These are phyloP conservation scores for Rosa chinensis DNA, from an alignment of 306 rosid species.

Conservation along the genomic window DNA sequence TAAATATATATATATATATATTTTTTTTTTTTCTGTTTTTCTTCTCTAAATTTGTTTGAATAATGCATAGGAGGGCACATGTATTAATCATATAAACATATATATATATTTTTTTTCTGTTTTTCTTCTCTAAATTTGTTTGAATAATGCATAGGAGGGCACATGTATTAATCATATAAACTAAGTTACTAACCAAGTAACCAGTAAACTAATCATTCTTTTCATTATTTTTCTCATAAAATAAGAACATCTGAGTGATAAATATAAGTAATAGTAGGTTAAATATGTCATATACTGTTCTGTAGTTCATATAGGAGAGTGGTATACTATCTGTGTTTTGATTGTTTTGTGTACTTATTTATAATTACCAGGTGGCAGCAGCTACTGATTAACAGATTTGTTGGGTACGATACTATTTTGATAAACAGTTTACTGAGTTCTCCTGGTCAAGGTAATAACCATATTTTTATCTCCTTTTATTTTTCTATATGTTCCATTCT, in stretches of 20 bases:
- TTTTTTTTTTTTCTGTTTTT: not conserved
- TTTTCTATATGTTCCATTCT: not conserved
- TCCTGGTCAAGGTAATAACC: conserved; percentile 83
- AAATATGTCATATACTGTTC: not conserved
- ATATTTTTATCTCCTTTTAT: not conserved
- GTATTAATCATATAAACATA: too few species aligned
- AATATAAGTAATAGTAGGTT: not conserved
- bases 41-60: not conserved
- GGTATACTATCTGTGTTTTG: conserved; percentile 10
- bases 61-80: not conserved
- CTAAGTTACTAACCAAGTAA: not conserved
- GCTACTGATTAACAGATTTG: conserved; percentile 91
- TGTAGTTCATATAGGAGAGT: conserved; percentile 12
- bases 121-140: not conserved
- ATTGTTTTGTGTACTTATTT: conserved; percentile 7
- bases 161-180: too few species aligned
- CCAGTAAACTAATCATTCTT: not conserved
- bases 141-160: not conserved
- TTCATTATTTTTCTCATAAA: not conserved
- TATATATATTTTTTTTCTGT: not conserved
- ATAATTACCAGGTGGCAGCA: conserved; percentile 88
- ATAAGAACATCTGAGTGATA: not conserved
- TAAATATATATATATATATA: not conserved
- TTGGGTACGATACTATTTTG: conserved; percentile 97
- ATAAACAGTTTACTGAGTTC: conserved; percentile 92